Conservation (phyloP, 208 protist species). For the Crithidia expoeki region DNA sequence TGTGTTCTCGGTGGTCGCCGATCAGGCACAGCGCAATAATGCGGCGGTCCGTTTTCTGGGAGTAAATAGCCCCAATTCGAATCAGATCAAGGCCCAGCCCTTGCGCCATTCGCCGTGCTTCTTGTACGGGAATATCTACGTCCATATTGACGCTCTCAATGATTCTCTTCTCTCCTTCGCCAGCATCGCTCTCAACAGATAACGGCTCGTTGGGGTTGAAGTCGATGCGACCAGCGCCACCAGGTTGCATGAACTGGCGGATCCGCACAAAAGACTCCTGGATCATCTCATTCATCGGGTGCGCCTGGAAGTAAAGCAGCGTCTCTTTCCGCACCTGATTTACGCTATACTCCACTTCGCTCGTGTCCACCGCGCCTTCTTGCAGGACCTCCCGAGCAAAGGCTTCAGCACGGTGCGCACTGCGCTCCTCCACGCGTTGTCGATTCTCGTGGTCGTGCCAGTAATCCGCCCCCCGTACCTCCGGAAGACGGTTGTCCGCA, state of each 20-base stretch:
- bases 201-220: constrained; percentile 39
- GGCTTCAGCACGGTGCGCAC: constrained; percentile 37
- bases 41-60: constrained; percentile 71
- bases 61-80: constrained; percentile 72
- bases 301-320: constrained; percentile 82
- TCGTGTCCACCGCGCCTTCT: constrained; percentile 81
- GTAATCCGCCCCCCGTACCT: constrained; percentile 73
- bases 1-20: constrained; percentile 81
- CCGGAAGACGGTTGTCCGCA: constrained; percentile 43
- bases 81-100: constrained; percentile 84
- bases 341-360: constrained; percentile 67
- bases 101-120: constrained; percentile 76
- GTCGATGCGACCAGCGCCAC: constrained; percentile 29
- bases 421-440: constrained; percentile 49
- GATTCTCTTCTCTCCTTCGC: neutral
- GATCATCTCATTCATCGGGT: constrained; percentile 92
- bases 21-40: constrained; percentile 80
- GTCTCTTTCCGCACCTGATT: constrained; percentile 76
- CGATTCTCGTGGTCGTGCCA: constrained; percentile 62
- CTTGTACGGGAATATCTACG: constrained; percentile 72
- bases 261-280: constrained; percentile 87
- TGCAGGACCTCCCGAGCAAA: constrained; percentile 57
- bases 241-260: constrained; percentile 46
- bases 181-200: constrained; percentile 2
- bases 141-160: constrained; percentile 55